Evolutionary conservation across 2,329 filamentous ascomycete genomes (phyloP), one percentile per base, ranked within the genome.

Genomic region (Trichoderma endophyticum): DNA sequence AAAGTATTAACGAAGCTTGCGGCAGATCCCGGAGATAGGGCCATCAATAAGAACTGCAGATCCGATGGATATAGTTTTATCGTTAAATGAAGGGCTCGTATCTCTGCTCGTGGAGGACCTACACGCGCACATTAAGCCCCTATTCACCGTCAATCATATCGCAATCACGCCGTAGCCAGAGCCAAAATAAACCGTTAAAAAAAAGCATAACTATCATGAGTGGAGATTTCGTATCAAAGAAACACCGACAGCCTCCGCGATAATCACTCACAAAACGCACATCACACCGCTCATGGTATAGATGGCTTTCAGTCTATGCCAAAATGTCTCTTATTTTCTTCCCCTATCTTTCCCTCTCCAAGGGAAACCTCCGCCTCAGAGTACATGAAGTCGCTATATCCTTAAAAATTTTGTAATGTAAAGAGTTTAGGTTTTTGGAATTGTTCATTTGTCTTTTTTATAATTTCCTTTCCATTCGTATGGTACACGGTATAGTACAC

Each of bases 401-500:
- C n/a, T 51, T 9, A 21, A 21, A 7, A 12, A 21, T 12, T 21
- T 51, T 51, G 43, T 51, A 1, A 21, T 51, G 43, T 6, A 51
- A 54, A 56, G n/a, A 26, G 28, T 60, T 32, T 60, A 9, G 30
- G 43, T 21, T 12, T 15, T 26, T 15, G 30, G 18, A 21, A 62
- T 69, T 26, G n/a, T 63, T 12, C n/a, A 28, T 21, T 36, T 28
- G 74, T 68, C 24, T 56, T 68, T 56, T 61, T 51, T 14, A 54
- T 56, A 11, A 26, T 51, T 34, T 60, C 57, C 57, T 60, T 32
- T 60, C 7, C n/a, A 68, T 61, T 73, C 69, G 60, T 81, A 80
- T 81, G 74, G 73, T 81, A 80, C 79, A 81, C 21, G 51, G 67
- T 81, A 80, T 81, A 77, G 76, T 82, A 80, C 79, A 81, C 75